These are phyloP conservation scores for Phytophthora capsici DNA, from an alignment of 352 stramenopile species.

Conservation along the genomic window DNA sequence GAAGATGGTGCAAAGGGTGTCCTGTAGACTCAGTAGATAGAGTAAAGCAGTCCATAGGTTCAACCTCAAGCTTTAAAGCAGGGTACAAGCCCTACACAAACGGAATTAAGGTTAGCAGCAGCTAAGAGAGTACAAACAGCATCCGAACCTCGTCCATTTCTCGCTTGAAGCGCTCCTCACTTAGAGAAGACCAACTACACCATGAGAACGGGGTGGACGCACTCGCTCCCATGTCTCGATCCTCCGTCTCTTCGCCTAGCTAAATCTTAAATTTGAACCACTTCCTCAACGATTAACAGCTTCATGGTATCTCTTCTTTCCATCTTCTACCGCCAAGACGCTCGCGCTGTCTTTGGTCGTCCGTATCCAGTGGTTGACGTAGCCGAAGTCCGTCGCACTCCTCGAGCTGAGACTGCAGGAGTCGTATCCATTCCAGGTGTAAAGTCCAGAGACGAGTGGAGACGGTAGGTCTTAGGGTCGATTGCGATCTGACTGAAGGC, in stretches of 20 bases:
- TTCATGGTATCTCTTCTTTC: not conserved
- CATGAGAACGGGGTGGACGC: conserved; percentile 21
- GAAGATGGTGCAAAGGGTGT: conserved; percentile 31
- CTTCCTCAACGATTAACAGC: conserved; percentile 16
- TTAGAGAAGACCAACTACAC: conserved; percentile 1
- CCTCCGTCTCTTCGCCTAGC: conserved; percentile 17
- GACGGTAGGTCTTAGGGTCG: conserved; percentile 34
- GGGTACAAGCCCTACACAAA: not conserved
- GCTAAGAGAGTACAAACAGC: not conserved
- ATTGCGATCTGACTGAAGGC: conserved; percentile 30
- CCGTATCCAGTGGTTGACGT: conserved; percentile 20
- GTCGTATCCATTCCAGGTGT: conserved; percentile 13
- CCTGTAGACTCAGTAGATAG: conserved; percentile 5
- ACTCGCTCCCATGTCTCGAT: conserved; percentile 13
- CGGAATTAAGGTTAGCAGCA: not conserved
- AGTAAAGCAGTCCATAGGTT: conserved; percentile 2
- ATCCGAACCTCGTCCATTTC: conserved; percentile 7
- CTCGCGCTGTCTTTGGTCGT: conserved; percentile 42
- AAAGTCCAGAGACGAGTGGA: conserved; percentile 46
- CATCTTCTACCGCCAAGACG: conserved; percentile 61
- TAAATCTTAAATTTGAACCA: conserved; percentile 14
- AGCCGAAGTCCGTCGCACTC: conserved; percentile 25
- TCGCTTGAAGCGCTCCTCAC: not conserved
- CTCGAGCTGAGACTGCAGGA: conserved; percentile 1
- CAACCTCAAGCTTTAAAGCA: conserved; percentile 18